Conservation (phyloP, 2,329 filamentous ascomycete genomes). For the Daldinia eschscholtzii region DNA sequence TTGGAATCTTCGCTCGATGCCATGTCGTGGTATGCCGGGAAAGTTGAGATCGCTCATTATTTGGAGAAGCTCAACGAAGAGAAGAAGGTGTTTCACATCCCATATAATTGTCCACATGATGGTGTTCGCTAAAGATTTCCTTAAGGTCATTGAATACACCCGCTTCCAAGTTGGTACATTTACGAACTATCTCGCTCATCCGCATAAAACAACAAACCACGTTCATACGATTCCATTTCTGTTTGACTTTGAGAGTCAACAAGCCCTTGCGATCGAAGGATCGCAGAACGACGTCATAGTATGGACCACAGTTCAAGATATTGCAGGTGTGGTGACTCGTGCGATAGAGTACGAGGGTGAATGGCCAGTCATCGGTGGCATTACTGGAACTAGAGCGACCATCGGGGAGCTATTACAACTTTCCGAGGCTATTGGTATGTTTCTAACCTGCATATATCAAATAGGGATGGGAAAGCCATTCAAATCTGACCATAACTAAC, state of each 20-base stretch:
- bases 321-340: conserved; percentile 53
- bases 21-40: conserved; percentile 56
- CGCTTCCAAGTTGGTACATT: conserved; percentile 64
- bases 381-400: conserved; percentile 52
- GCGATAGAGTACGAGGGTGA: conserved; percentile 57
- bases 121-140: background rate
- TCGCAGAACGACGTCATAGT: conserved; percentile 30
- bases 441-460: background rate
- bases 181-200: conserved; percentile 62
- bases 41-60: conserved; percentile 57
- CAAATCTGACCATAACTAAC: background rate
- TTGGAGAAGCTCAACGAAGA: conserved; percentile 58
- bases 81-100: conserved; percentile 49
- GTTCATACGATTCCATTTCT: conserved; percentile 52
- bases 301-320: conserved; percentile 53
- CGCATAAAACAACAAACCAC: conserved; percentile 56
- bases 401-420: conserved; percentile 37
- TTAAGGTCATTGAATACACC: conserved; percentile 61
- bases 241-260: conserved; percentile 55
- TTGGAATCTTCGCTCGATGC: conserved; percentile 27
- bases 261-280: conserved; percentile 51
- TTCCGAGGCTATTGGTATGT: background rate
- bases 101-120: background rate
- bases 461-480: background rate
- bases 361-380: conserved; percentile 58